Conservation (phyloP, 2,329 filamentous ascomycete species). For the Claviceps capensis region DNA sequence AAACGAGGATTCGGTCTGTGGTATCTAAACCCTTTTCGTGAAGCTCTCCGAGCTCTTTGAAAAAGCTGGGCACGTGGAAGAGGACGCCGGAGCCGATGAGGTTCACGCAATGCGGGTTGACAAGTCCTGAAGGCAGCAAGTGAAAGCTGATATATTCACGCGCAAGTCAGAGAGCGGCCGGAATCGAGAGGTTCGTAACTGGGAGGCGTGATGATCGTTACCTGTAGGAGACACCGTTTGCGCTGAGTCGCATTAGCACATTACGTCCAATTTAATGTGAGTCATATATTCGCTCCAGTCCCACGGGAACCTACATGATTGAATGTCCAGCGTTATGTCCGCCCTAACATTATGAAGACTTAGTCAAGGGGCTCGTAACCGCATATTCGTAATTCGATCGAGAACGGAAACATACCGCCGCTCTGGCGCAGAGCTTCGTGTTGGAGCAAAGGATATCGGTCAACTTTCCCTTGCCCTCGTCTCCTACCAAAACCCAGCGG, state of each 20-base stretch:
- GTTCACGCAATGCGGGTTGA: constrained; percentile 56
- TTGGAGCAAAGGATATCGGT: constrained; percentile 20
- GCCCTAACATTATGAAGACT: constrained; percentile 11
- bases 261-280: neutral
- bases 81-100: constrained; percentile 59
- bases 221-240: constrained; percentile 23
- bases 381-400: constrained; percentile 9
- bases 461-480: constrained; percentile 26
- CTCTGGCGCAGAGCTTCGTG: constrained; percentile 20
- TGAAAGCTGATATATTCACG: constrained; percentile 33
- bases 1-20: constrained; percentile 43
- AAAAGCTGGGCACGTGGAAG: constrained; percentile 40
- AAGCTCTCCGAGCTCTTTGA: constrained; percentile 26
- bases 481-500: constrained; percentile 12
- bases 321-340: constrained; percentile 17
- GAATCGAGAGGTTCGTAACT: neutral
- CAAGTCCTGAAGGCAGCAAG: constrained; percentile 54
- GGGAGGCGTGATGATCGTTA: constrained; percentile 8
- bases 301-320: constrained; percentile 8
- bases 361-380: constrained; percentile 4
- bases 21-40: constrained; percentile 15
- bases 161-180: constrained; percentile 1
- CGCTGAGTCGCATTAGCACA: neutral
- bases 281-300: neutral
- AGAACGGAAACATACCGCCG: constrained; percentile 9